Percentiles rank a stretch among this genome's conserved stretches.
phyloP scores from a whole-genome alignment of 2,329 filamentous ascomycete species.

The Blumeria hordei region DNA sequence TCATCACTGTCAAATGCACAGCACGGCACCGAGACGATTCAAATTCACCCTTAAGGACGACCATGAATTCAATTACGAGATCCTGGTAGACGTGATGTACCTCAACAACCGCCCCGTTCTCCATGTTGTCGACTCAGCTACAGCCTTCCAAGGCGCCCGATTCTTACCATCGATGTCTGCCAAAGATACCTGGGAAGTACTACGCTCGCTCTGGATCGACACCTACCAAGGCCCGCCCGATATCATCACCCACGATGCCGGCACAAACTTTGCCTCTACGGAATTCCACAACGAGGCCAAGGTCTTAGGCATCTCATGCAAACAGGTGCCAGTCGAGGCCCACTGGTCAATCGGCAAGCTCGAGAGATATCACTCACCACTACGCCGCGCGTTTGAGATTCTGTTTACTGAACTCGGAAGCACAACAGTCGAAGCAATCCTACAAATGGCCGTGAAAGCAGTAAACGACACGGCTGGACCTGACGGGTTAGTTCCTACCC shows the following conservation, averaged over 20 bases:
- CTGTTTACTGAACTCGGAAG: not conserved
- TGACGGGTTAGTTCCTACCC: not conserved
- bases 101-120: not conserved
- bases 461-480: not conserved
- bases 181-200: not conserved
- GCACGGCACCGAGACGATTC: not conserved
- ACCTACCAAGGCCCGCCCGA: slow-evolving; percentile 3
- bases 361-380: slow-evolving; percentile 1
- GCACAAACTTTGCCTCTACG: slow-evolving; percentile 2
- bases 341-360: not conserved
- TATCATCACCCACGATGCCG: not conserved
- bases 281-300: slow-evolving; percentile 1
- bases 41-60: slow-evolving; percentile 2
- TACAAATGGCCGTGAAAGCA: slow-evolving; percentile 1
- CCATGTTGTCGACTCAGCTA: slow-evolving; percentile 1
- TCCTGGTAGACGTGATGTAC: slow-evolving; percentile 3
- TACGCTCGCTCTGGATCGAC: slow-evolving; percentile 2
- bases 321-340: slow-evolving; percentile 1
- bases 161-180: not conserved
- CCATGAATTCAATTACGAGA: slow-evolving; percentile 2
- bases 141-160: slow-evolving; percentile 1
- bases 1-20: slow-evolving; percentile 1
- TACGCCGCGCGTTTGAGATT: slow-evolving; percentile 1
- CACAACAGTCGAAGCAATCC: not conserved
- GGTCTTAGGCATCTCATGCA: not conserved